Evolutionary conservation across 176 grass and related monocot species (phyloP), one percentile per base, ranked within the genome.

Genomic region (Avena eriantha): DNA sequence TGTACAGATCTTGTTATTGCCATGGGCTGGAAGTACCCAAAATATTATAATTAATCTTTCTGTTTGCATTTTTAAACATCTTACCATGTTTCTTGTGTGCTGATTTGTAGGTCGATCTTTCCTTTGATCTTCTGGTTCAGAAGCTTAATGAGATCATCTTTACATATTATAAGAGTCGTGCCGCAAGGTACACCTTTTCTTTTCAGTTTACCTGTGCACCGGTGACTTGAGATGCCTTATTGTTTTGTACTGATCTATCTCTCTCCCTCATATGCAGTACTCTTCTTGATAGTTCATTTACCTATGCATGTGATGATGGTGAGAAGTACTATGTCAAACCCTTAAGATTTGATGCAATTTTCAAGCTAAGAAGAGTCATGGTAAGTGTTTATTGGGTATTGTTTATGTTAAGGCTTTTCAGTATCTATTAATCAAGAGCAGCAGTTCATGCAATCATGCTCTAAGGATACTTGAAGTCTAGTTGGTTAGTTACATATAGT

Each of bases 341-440:
- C 48, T 68, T 95, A 73, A 89, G 96, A 79, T 98, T 98, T 79
- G 90, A 95, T 11, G 90, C 91, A 7, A 94, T 95, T 88, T 95
- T 98, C 86, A 98, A 95, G 87, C 84, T 98, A 83, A 92, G 92
- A 87, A 95, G 96, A 95, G 93, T 98, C 78, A 98, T 95, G 92
- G 96, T 98, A 94, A 86, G 83, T 54, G 26, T 16, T 77, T 12
- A 60, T 54, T 87, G 46, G 55, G 67, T 83, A 79, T 39, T 48
- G 24, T 79, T 79, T 60, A 50, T 14, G 24, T 68, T 60, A 64
- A 78, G 51, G 18, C 11, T 5, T 83, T 73, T 70, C 10, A 76
- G 73, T 51, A 70, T 88, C 57, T 80, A 47, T 63, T 84, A 33
- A 84, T 83, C 23, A 84, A 50, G 64, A 45, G 46, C 5, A 80